Base-by-base conservation (phyloP, 2,329 filamentous ascomycete genomes). In the Fusarium praegraminearum region DNA sequence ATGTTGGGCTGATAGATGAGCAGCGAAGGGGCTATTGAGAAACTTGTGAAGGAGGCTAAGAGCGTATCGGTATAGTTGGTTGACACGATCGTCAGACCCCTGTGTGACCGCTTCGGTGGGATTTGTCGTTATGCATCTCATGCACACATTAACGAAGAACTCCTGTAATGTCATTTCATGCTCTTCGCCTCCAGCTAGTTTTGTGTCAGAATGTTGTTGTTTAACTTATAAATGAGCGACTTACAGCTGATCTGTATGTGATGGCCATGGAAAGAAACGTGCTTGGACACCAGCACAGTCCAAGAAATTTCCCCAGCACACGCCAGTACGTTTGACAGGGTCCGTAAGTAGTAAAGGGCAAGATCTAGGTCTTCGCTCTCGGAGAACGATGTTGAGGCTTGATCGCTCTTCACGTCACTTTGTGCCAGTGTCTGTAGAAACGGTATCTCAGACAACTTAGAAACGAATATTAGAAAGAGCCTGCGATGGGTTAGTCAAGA, bases 261-360 rank as follows among this genome's bases (percentile, higher is more conserved):
- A 5, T 63, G 67, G 1, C 69, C 75, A 22, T 62, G 54, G 33
- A 79, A 74, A 1, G 75, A 75, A 32, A 81, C 64, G 54, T 81
- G 74, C 55, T 90, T 90, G 8, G 89, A 89, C 2, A 91, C 88
- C 40, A 97, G 80, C 7, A 90, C 85, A 15, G 86, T 83, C 91
- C 93, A 94, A 11, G 91, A 89, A 53, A 86, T 85, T 46, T 91
- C 89, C 6, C 78, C 22, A 86, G 91, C 59, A 89, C 88, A 90
- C 18, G 28, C 87, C 84, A 18, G 97, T 28, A 97, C 85, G 69
- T 93, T 91, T 7, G 89, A 89, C 2, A 97, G 78, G 3, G 91
- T 91, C 53, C 88, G 88, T 22, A 98, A 80, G 73, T 95, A 91
- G 77, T 97, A 97, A 4, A 93, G 81, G 65, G 90, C 93, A 59